phyloP scores from a whole-genome alignment of 1,284 basidiomycete genomes.

The Ganoderma lucidum region DNA sequence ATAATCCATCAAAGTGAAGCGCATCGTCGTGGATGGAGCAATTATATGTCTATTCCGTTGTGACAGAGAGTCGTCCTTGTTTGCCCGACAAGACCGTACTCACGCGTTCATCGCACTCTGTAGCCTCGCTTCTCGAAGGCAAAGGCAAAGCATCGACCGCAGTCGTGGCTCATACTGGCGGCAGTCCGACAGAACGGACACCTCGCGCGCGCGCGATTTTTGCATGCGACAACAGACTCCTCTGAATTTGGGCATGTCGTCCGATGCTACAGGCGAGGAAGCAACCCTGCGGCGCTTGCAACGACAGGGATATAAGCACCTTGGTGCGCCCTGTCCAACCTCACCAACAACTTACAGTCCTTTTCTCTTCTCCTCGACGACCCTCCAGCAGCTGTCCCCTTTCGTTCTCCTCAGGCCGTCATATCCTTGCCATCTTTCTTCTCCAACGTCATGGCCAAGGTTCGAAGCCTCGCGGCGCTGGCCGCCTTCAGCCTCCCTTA shows the following conservation, averaged over 20 bases:
- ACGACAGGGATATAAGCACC: neutral
- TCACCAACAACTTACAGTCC: neutral
- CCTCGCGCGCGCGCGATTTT: neutral
- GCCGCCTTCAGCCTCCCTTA: slow-evolving; percentile 1
- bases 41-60: neutral
- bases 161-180: neutral
- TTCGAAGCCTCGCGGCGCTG: slow-evolving; percentile 1
- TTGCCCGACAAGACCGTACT: neutral
- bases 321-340: neutral
- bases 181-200: neutral
- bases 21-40: neutral
- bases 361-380: neutral
- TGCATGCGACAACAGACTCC: neutral
- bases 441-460: slow-evolving; percentile 1
- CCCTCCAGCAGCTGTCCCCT: neutral
- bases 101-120: neutral
- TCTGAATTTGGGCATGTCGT: neutral
- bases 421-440: neutral
- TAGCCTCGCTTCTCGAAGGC: neutral
- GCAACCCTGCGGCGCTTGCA: neutral
- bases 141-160: neutral
- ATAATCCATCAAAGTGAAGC: neutral
- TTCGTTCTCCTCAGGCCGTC: neutral
- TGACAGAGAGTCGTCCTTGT: neutral
- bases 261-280: neutral